Conservation (phyloP, 768 basidiomycete species). For the Panellus pusillus region DNA sequence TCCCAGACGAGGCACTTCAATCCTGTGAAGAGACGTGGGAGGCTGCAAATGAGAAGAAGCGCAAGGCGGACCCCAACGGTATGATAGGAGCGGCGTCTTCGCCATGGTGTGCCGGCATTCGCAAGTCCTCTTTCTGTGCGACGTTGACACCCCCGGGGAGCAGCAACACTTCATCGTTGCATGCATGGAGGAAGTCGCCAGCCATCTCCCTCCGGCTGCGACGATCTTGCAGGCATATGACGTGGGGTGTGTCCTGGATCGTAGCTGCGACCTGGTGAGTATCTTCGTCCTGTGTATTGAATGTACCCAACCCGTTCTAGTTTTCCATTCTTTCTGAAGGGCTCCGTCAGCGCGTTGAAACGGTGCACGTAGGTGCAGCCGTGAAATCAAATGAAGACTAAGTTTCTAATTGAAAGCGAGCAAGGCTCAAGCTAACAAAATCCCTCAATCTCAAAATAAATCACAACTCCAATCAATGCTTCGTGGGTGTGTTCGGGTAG, state of each 20-base stretch:
- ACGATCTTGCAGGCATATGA: slow-evolving; percentile 33
- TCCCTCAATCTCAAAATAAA: too few relatives aligned
- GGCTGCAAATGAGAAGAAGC: slow-evolving; percentile 33
- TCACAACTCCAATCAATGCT: too few relatives aligned
- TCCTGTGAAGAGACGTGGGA: slow-evolving; percentile 33
- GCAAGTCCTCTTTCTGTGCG: slow-evolving; percentile 35
- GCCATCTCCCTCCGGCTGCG: slow-evolving; percentile 26
- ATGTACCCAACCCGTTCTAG: slow-evolving; percentile 9
- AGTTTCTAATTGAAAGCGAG: too few relatives aligned
- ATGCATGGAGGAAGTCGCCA: slow-evolving; percentile 31
- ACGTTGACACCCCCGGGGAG: slow-evolving; percentile 40
- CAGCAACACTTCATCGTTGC: slow-evolving; percentile 39
- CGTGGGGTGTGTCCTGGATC: slow-evolving; percentile 34
- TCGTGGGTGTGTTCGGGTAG: too few relatives aligned
- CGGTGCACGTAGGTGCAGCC: too few relatives aligned
- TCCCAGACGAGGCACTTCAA: slow-evolving; percentile 37
- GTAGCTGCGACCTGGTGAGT: slow-evolving; percentile 30
- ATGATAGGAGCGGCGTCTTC: slow-evolving; percentile 38
- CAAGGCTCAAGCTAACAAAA: too few relatives aligned
- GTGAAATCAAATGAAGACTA: too few relatives aligned
- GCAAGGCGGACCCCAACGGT: slow-evolving; percentile 27
- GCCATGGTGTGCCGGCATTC: slow-evolving; percentile 38
- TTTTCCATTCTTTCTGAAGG: slow-evolving; percentile 23
- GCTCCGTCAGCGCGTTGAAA: slow-evolving; percentile 16
- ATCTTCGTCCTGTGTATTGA: neutral